Base-by-base conservation (phyloP, 768 basidiomycete genomes). In the Galerina sulciceps region DNA sequence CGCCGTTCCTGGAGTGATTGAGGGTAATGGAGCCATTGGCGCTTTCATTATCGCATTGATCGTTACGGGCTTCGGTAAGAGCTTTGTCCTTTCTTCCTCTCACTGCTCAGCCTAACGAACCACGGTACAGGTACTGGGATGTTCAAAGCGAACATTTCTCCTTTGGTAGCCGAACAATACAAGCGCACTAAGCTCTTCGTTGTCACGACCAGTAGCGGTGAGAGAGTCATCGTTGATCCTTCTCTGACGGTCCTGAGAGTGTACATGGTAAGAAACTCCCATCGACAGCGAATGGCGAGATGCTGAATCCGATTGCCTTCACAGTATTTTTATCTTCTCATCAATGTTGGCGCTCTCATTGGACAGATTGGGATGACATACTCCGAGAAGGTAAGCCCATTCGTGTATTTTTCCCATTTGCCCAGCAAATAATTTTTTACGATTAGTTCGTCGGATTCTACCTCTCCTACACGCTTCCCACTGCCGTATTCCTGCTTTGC, bases 151-250 rank as follows among this genome's bases (percentile, higher is more conserved):
- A 92, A 91, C 69, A 86, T 93, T 60, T 88, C 86, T 0, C 90
- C 91, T 1, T 76, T 93, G 62, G 80, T 93, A 20, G 91, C 91
- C 6, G 91, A 93, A 68, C 91, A 93, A 66, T 88, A 88, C 66
- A 79, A 73, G 55, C 76, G 79, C 46, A 84, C 81, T 10, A 79
- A 77, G 59, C 75, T 79, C 13, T 89, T 86, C 69, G 73, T 90
- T 31, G 38, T 67, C 3, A 80, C 76, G 9, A 82, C 77, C 1
- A 78, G 74, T 46, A 72, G 57, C 36, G 91, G 91, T 18, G 88
- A 91, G 66, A 76, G 84, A 17, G 89, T 93, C 44, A 85, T 93
- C 60, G 83, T 93, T 23, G 91, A 93, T 64, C 92, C 91, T 0
- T 69, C 75, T 2, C 62, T 87, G 66, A 93, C 91, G 0, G 79